phyloP scores from a whole-genome alignment of 1,284 basidiomycete genomes.

The Heliocybe sulcata region DNA sequence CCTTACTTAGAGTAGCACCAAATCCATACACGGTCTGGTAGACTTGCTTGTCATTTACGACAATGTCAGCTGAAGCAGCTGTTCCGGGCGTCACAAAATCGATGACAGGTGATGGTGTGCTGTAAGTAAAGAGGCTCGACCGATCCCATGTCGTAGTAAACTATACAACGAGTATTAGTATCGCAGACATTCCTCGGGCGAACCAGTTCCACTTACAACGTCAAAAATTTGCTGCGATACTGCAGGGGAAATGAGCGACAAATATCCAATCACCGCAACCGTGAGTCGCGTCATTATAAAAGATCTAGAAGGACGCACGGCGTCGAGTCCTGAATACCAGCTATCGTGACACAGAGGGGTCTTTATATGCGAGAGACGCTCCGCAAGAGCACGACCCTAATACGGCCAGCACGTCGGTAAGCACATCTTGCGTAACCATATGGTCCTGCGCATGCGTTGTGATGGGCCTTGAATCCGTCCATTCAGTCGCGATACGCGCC shows the following conservation, averaged over 20 bases:
- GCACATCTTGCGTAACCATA: too few species aligned
- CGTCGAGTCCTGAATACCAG: too few species aligned
- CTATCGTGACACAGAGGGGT: too few species aligned
- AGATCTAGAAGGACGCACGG: too few species aligned
- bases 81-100: conserved; percentile 31
- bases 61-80: conserved; percentile 35
- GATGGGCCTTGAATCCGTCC: too few species aligned
- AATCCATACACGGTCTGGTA: conserved; percentile 42
- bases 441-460: too few species aligned
- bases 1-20: conserved; percentile 37
- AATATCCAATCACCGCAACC: too few species aligned
- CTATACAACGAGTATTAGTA: conserved; percentile 11
- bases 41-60: conserved; percentile 29
- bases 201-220: conserved; percentile 18
- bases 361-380: too few species aligned
- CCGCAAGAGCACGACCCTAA: too few species aligned
- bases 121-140: conserved; percentile 24
- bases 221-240: conserved; percentile 27
- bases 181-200: not conserved
- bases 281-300: too few species aligned
- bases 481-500: too few species aligned
- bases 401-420: too few species aligned
- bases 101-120: conserved; percentile 22
- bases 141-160: conserved; percentile 31
- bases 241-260: not conserved